Base-by-base conservation (phyloP, 352 stramenopile genomes). In the Phytophthora melonis region DNA sequence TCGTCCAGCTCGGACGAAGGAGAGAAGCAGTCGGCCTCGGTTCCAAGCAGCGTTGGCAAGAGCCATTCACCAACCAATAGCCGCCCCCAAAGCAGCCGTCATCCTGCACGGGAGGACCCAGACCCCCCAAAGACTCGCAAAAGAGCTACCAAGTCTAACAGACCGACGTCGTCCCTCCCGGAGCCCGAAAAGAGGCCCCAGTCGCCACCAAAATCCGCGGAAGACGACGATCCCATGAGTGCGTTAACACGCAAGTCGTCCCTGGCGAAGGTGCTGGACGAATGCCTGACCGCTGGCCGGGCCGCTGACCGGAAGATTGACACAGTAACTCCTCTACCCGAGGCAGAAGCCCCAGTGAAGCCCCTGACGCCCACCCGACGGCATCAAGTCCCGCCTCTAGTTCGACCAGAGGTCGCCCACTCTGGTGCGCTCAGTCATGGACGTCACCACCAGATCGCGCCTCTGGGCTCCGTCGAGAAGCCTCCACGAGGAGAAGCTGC, bases 241-340 rank as follows among this genome's bases (percentile, higher is more conserved):
- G 39, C 25, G 16, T 53, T 79, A 0, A 30, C 55, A 11, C 74
- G 68, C 3, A 49, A 64, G 57, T 66, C 63, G 30, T 85, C 78
- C 7, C 59, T 83, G 2, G 59, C 41, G 0, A 81, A 79, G 52
- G 75, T 59, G 39, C 49, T 81, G 19, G 73, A 75, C 19, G 56
- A 61, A 21, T 81, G 60, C 21, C 25, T 77, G 32, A 32, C 64
- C 2, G 58, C 70, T 16, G 16, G 39, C 6, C 36, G 32, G 5
- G 19, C 43, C 0, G 34, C n/a, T n/a, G 56, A 63, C 23, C 30
- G 23, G n/a, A 50, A 8, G 5, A 25, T 50, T 34, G 18, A 47
- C 27, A 54, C 50, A 19, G 7, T 57, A 16, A 8, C 66, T n/a
- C 34, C 32, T 9, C 11, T 49, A 63, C 25, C 23, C 9, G 27